Base-by-base conservation (phyloP, 106 monocot genomes). In the Apostasia shenzhenica region DNA sequence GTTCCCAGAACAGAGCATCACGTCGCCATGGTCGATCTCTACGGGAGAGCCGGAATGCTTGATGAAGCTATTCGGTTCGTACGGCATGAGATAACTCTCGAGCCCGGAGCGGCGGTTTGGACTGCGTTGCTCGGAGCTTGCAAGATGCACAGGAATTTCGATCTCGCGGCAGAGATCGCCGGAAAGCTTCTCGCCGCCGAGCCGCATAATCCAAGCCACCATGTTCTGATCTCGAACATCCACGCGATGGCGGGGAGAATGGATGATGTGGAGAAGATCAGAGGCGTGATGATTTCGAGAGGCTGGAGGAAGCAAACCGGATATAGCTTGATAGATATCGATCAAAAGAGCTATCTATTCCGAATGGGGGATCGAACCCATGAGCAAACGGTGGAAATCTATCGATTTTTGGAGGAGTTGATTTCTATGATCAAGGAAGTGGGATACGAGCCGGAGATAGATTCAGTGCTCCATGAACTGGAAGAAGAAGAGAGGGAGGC, bases 401-500 rank as follows among this genome's bases (percentile, higher is more conserved):
- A 64, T 85, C 41, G 56, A 1, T 88, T 63, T 68, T 44, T 88
- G 70, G 84, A 81, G 47, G 84, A 74, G 55, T 59, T 88, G 48
- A 66, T 76, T 2, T 37, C 10, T 40, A 79, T 63, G 65, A 78
- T 83, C 41, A 79, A 57, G 68, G 67, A 76, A 47, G 67, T 47
- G 2, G 83, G 88, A 5, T 83, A 83, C 60, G 41, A 9, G 41
- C 83, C 87, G 3, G 71, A 73, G 59, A 88, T 75, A 8, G 87
- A 75, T 1, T 78, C 75, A 1, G 83, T 83, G 41, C 59, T 88
- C 77, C 87, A 88, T 70, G 78, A 88, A 47, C 46, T 88, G 68
- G 87, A 87, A 45, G 87, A 87, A 62, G 82, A 87, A 69, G 82
- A 87, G 75, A 83, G 77, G 77, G 87, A 87, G 71, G 70, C 67